These are phyloP conservation scores for Backusella luteola DNA, from an alignment of 192 early-diverging fungal genomes.

Conservation along the genomic window DNA sequence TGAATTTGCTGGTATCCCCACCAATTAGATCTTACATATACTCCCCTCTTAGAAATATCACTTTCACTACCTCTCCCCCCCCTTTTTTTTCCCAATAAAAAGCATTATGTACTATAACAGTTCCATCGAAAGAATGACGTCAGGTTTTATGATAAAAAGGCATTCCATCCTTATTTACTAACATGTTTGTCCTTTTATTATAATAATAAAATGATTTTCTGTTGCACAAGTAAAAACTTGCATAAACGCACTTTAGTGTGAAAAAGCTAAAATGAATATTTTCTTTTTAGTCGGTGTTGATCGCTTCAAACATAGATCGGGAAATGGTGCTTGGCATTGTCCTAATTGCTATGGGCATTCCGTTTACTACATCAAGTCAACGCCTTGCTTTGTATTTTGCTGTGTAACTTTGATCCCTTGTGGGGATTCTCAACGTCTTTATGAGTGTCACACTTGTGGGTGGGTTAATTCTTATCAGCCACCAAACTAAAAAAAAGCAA, in stretches of 20 bases:
- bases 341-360: constrained; percentile 32
- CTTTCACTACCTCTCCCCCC: background rate
- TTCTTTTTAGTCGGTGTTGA: constrained; percentile 33
- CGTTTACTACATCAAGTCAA: constrained; percentile 27
- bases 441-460: constrained; percentile 37
- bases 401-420: constrained; percentile 39
- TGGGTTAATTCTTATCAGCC: constrained; percentile 35
- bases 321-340: constrained; percentile 21
- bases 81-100: background rate
- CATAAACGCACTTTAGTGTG: background rate
- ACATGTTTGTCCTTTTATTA: background rate
- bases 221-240: constrained; percentile 29
- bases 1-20: constrained; percentile 90
- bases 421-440: constrained; percentile 21
- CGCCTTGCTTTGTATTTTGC: constrained; percentile 38
- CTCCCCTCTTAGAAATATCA: background rate
- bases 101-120: background rate
- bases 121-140: background rate
- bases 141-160: background rate
- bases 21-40: constrained; percentile 4
- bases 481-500: constrained; percentile 8
- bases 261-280: background rate
- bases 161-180: too few species aligned
- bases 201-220: constrained; percentile 27
- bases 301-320: constrained; percentile 21